Percentiles rank a stretch among this genome's conserved stretches.
These are phyloP conservation scores for Graphiopsis chlorocephala DNA, from an alignment of 2,329 filamentous ascomycete species.

Conservation along the genomic window DNA sequence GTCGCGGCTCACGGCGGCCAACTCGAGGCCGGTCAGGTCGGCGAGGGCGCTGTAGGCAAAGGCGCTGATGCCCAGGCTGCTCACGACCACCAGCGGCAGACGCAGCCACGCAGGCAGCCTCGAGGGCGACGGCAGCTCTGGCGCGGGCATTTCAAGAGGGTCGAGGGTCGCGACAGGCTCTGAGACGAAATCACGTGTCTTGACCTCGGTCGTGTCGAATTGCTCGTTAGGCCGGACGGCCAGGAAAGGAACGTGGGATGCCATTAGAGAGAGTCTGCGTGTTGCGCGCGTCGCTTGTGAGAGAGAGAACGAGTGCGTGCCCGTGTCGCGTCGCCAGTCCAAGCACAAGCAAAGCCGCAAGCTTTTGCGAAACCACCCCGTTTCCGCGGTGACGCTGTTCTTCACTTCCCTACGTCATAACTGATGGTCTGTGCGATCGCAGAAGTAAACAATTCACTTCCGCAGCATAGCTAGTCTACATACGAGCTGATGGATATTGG, in stretches of 20 bases:
- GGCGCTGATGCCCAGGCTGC: conserved; percentile 61
- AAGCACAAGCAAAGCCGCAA: neutral
- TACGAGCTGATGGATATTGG: neutral
- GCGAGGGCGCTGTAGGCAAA: conserved; percentile 62
- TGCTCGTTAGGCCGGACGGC: conserved; percentile 31
- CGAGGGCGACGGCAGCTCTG: conserved; percentile 20
- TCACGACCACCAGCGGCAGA: conserved; percentile 45
- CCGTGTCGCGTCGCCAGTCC: neutral
- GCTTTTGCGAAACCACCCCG: neutral
- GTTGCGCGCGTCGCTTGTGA: neutral
- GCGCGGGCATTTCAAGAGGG: conserved; percentile 5
- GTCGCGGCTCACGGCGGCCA: conserved; percentile 65
- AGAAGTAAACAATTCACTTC: neutral
- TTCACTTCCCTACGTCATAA: neutral
- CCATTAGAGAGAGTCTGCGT: conserved; percentile 16
- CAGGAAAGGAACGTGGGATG: conserved; percentile 32
- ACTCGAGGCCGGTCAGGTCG: conserved; percentile 60
- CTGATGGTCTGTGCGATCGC: neutral
- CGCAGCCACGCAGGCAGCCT: conserved; percentile 38
- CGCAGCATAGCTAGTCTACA: neutral
- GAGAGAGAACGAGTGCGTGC: neutral
- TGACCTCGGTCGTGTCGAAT: conserved; percentile 21
- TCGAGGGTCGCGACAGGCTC: conserved; percentile 14
- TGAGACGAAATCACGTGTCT: conserved; percentile 20
- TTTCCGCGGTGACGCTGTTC: conserved; percentile 1